Conservation (phyloP, 2,329 filamentous ascomycete genomes). For the Xylariaceae sp. region DNA sequence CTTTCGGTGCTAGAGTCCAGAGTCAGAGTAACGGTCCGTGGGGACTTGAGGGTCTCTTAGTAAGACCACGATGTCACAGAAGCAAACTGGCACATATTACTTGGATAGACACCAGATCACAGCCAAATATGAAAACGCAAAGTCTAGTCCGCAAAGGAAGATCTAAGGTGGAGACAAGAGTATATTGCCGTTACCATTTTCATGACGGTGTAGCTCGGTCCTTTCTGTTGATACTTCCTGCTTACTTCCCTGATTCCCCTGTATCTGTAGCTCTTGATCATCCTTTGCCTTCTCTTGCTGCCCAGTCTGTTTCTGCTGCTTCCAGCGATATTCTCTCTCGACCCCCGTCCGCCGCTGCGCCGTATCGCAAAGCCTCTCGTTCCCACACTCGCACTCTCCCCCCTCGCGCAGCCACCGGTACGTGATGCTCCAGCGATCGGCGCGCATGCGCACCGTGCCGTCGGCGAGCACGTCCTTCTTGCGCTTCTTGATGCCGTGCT, state of each 20-base stretch:
- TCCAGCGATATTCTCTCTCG: conserved; percentile 60
- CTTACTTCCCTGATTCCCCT: neutral
- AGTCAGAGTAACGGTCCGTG: too few relatives aligned
- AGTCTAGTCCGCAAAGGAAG: neutral
- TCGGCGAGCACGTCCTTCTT: conserved; percentile 58
- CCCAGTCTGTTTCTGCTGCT: conserved; percentile 30
- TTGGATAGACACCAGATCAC: neutral
- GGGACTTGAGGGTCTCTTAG: neutral
- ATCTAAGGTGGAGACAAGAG: conserved; percentile 5
- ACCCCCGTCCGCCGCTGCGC: conserved; percentile 54
- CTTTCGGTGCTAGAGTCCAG: too few relatives aligned
- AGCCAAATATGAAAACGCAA: neutral
- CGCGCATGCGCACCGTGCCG: conserved; percentile 51
- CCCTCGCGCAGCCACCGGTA: conserved; percentile 59
- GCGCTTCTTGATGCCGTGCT: conserved; percentile 60
- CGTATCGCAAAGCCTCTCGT: conserved; percentile 58
- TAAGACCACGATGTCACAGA: neutral
- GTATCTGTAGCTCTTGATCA: neutral
- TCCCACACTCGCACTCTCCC: conserved; percentile 57
- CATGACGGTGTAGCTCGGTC: neutral
- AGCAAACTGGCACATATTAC: too few relatives aligned
- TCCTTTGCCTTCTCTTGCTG: neutral
- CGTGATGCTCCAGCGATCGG: conserved; percentile 61
- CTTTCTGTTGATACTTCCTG: neutral
- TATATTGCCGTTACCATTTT: conserved; percentile 16